Evolutionary conservation across 768 basidiomycete species (phyloP).

Genomic region (Suillus hirtellus): DNA sequence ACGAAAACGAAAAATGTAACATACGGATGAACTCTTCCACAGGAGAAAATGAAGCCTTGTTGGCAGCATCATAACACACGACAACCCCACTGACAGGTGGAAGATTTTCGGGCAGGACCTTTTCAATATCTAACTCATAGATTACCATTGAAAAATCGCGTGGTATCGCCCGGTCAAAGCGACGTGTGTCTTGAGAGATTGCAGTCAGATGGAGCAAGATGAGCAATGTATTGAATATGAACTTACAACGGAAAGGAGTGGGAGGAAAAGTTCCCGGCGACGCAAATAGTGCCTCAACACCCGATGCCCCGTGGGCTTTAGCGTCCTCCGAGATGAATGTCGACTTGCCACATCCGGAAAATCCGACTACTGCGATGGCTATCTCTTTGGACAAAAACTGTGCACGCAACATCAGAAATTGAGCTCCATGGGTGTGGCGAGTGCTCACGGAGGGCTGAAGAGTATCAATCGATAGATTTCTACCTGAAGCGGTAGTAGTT

Average conservation of each 20-base stretch:
- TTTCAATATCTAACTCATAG: slow-evolving; percentile 54
- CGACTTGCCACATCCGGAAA: slow-evolving; percentile 81
- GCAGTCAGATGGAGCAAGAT: slow-evolving; percentile 24
- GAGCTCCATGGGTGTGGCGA: slow-evolving; percentile 1
- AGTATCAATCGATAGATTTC: slow-evolving; percentile 21
- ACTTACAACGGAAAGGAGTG: slow-evolving; percentile 44
- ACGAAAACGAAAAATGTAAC: slow-evolving; percentile 31
- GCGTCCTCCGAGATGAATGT: slow-evolving; percentile 78
- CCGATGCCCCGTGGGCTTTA: slow-evolving; percentile 55
- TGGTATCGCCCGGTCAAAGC: slow-evolving; percentile 34
- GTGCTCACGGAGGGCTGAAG: slow-evolving; percentile 26
- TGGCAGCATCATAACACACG: slow-evolving; percentile 81
- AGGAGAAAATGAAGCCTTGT: slow-evolving; percentile 59
- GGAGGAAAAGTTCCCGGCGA: slow-evolving; percentile 34
- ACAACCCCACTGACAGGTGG: slow-evolving; percentile 78
- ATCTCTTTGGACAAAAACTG: slow-evolving; percentile 38
- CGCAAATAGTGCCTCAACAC: slow-evolving; percentile 36
- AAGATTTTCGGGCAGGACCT: slow-evolving; percentile 43
- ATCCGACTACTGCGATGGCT: slow-evolving; percentile 79
- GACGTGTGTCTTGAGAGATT: slow-evolving; percentile 34
- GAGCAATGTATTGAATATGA: neutral
- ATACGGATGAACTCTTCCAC: slow-evolving; percentile 71
- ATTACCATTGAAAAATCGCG: slow-evolving; percentile 49
- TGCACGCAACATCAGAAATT: slow-evolving; percentile 13
- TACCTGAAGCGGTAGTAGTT: slow-evolving; percentile 22